Evolutionary conservation across 1,139 yeast species (phyloP).

Genomic region (Nakaseomyces uthaithaninus): DNA sequence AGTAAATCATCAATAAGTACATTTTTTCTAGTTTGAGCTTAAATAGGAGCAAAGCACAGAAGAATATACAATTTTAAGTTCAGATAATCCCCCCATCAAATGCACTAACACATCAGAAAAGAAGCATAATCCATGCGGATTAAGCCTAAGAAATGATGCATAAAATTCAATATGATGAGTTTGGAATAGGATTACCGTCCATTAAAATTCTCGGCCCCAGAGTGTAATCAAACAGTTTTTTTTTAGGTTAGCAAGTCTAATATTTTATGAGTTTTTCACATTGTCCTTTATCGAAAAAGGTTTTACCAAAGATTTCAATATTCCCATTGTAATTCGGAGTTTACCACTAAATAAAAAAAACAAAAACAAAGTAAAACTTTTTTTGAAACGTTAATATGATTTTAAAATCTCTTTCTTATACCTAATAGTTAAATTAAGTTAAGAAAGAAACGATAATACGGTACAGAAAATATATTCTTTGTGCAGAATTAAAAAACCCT

Average conservation of each 20-base stretch:
- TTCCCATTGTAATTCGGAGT: too few species aligned
- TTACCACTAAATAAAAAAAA: constrained; percentile 6
- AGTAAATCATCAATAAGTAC: constrained; percentile 47
- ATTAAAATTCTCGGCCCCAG: constrained; percentile 63
- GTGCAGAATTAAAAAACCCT: constrained; percentile 8
- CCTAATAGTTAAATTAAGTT: constrained; percentile 15
- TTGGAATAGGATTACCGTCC: constrained; percentile 6
- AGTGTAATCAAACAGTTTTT: constrained; percentile 77
- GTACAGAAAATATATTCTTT: constrained; percentile 8
- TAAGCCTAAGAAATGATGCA: not conserved
- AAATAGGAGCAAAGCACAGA: constrained; percentile 84
- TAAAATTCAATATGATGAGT: not conserved
- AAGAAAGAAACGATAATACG: constrained; percentile 11
- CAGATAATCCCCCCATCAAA: constrained; percentile 6
- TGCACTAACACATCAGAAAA: too few species aligned
- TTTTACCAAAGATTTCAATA: not conserved
- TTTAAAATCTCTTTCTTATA: constrained; percentile 16
- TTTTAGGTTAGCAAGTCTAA: not conserved
- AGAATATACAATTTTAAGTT: constrained; percentile 12
- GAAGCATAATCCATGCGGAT: not conserved
- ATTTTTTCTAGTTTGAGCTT: constrained; percentile 83
- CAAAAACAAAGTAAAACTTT: constrained; percentile 6
- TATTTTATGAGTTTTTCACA: too few species aligned
- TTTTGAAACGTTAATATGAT: constrained; percentile 17
- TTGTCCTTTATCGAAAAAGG: too few species aligned